Evolutionary conservation across 2,329 filamentous ascomycete genomes (phyloP).

Genomic region (Calcarisporium arbuscula): DNA sequence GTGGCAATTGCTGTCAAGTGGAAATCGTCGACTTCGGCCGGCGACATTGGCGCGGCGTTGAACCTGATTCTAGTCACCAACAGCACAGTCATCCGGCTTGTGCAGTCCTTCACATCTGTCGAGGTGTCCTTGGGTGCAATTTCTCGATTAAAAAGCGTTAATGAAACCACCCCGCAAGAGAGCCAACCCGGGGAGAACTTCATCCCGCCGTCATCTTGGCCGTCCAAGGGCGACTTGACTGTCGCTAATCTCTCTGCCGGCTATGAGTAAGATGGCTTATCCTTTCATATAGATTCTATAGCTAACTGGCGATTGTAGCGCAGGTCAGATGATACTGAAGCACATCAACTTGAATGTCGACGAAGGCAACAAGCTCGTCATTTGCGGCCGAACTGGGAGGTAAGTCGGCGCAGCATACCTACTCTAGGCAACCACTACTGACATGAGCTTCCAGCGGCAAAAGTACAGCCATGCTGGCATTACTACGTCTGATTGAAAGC

Average conservation of each 20-base stretch:
- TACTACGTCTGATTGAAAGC: constrained; percentile 12
- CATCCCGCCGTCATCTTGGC: constrained; percentile 12
- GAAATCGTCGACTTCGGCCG: constrained; percentile 7
- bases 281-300: too few species aligned
- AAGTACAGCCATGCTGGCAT: constrained; percentile 16
- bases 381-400: constrained; percentile 21
- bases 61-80: constrained; percentile 19
- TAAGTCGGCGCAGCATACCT: constrained; percentile 6
- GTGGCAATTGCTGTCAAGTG: constrained; percentile 31
- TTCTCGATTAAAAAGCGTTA: constrained; percentile 12
- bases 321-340: constrained; percentile 10
- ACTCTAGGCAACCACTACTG: too few species aligned
- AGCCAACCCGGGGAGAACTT: constrained; percentile 5
- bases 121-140: constrained; percentile 19
- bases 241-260: constrained; percentile 10
- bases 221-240: constrained; percentile 10
- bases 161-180: constrained; percentile 11
- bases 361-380: constrained; percentile 14
- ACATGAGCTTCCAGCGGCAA: too few species aligned
- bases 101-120: constrained; percentile 14
- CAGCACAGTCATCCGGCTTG: constrained; percentile 14
- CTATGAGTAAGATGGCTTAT: too few species aligned
- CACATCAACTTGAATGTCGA: constrained; percentile 11
- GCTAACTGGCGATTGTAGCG: too few species aligned
- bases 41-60: constrained; percentile 16